Base-by-base conservation (phyloP, 2,329 filamentous ascomycete genomes). In the Pestalotiopsis sp. region DNA sequence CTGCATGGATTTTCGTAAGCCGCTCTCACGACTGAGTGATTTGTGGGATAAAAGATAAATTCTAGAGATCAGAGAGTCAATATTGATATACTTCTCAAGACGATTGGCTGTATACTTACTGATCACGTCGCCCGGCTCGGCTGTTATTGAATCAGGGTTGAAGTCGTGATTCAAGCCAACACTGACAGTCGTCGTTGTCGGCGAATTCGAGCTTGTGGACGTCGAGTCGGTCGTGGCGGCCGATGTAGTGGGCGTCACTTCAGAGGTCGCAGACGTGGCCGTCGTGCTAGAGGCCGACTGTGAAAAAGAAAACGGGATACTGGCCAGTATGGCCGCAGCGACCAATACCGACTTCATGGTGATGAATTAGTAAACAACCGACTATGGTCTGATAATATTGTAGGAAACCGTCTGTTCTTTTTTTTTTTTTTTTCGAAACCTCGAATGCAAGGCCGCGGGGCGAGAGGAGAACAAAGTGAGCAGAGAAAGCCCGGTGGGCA, bases 321-420 rank as follows among this genome's bases (percentile, higher is more conserved):
- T 31, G 23, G 61, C 61, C 61, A 49, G n/a, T 36, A 64, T 64
- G 61, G 59, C 59, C 59, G 59, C 31, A 4, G 31, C 36, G 36
- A 62, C n/a, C n/a, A 62, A 62, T 14, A 36, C 36, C n/a, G 59
- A 62, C 59, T 62, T 62, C 59, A 64, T 64, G 61, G 14, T 49
- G 25, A 36, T 36, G 61, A 27, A 39, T 36, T 39, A 62, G 45
- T 52, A 36, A 36, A 52, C 45, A 52, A 52, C 45, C 7, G 17
- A n/a, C 17, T 59, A 14, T 14, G 23, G 25, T 27, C 25, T 31
- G 25, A 27, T 14, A 27, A 31, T 59, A 59, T 25, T 64, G 20
- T 20, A 20, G 3, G 23, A 4, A 23, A 64, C 20, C 38, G 36
- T 23, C 25, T 64, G 14, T 52, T 64, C 31, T 49, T 17, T 39